Conservation (phyloP, 257 asterid species). For the Mentha longifolia region DNA sequence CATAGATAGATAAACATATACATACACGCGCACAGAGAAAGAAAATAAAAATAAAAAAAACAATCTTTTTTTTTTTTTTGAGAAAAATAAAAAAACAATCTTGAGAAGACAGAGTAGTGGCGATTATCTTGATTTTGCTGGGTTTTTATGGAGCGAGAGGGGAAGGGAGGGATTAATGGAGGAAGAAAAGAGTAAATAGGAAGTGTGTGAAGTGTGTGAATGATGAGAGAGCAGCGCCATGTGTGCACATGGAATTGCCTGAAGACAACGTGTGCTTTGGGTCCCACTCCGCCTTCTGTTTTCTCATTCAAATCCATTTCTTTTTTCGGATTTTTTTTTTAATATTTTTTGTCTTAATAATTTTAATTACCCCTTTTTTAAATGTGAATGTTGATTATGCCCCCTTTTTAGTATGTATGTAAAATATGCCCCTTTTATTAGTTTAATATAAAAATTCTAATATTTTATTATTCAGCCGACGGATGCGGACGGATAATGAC, state of each 20-base stretch:
- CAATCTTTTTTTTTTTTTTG: no score
- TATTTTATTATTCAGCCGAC: no score
- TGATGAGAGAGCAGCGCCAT: constrained; percentile 63
- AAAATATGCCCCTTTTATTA: no score
- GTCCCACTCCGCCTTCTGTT: constrained; percentile 39
- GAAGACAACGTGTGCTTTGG: constrained; percentile 53
- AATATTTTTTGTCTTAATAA: no score
- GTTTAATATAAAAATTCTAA: no score
- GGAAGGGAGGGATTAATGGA: not conserved
- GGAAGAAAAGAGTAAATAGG: not conserved
- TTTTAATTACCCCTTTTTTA: no score
- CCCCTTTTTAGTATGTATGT: no score
- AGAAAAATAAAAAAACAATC: no score
- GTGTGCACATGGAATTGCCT: constrained; percentile 82
- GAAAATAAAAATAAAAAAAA: no score
- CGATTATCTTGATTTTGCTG: not conserved
- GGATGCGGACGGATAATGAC: no score
- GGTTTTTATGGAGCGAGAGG: not conserved
- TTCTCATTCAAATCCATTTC: constrained; percentile 25
- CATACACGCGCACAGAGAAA: not conserved
- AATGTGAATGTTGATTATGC: no score
- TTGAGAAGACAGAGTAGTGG: not conserved
- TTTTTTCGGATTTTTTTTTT: no score
- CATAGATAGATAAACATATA: not conserved
- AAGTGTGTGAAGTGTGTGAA: constrained; percentile 14